A percentile compares a stretch with the other conserved stretches of the same genome.
Conservation (phyloP, 2,329 filamentous ascomycete genomes). For the Fusarium tupiense region DNA sequence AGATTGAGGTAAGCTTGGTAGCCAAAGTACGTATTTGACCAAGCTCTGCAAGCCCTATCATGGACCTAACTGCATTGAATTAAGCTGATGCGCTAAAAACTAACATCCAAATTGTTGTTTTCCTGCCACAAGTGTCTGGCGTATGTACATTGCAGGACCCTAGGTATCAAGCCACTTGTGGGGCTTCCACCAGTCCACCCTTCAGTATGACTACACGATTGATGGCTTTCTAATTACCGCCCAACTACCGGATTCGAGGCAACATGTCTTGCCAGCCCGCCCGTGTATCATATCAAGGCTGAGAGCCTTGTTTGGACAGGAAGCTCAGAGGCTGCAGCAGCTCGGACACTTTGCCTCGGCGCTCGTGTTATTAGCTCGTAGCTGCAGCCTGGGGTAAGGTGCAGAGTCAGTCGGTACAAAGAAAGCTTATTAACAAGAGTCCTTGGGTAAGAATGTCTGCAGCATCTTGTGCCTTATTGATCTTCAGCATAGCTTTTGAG, state of each 20-base stretch:
- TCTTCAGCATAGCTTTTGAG: neutral
- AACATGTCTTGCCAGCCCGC: constrained; percentile 23
- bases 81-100: constrained; percentile 12
- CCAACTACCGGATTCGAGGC: constrained; percentile 29
- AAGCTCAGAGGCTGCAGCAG: neutral
- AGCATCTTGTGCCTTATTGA: neutral
- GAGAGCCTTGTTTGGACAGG: constrained; percentile 13
- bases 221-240: constrained; percentile 31
- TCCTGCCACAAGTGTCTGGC: constrained; percentile 19
- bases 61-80: constrained; percentile 17
- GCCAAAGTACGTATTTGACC: constrained; percentile 7
- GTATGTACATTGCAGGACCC: constrained; percentile 14
- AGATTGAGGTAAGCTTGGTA: constrained; percentile 18
- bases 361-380: constrained; percentile 14
- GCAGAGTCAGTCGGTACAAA: constrained; percentile 1
- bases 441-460: neutral
- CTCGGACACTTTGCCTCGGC: constrained; percentile 23
- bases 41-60: constrained; percentile 16
- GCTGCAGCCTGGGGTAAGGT: constrained; percentile 18
- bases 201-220: constrained; percentile 26
- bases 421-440: constrained; percentile 14
- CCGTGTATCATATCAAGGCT: constrained; percentile 11
- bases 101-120: constrained; percentile 10
- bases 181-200: constrained; percentile 24
- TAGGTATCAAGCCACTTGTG: constrained; percentile 1